Evolutionary conservation across 2,329 filamentous ascomycete species (phyloP), one percentile per base, ranked within the genome.

Genomic region (Curvularia sp.): DNA sequence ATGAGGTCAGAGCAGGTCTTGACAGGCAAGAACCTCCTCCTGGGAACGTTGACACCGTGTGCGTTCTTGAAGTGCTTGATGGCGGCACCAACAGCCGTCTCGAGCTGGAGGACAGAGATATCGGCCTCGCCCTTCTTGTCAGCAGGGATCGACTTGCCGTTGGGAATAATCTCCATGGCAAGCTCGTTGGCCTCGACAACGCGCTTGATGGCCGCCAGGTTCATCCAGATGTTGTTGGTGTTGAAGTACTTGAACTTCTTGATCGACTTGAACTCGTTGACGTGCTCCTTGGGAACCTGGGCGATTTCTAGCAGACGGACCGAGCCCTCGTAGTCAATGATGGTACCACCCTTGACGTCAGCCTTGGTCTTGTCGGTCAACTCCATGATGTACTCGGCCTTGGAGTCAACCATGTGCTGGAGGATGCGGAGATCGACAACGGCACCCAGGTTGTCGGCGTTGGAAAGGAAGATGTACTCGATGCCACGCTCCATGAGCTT

Each of bases 181-280:
- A 99, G 89, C 85, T 98, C 94, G 79, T 97, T 92, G 81, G 96
- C 93, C 87, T 98, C 95, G 7, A 99, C 95, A 54, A 99, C 93
- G 61, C 95, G 93, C 90, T 98, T 98, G 83, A 99, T 91, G 70
- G 95, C 95, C 78, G 92, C 89, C 73, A 97, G 86, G 84, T 97
- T 97, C 86, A 99, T 91, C 95, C 95, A 99, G 83, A 99, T 97
- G 88, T 99, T 99, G 91, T 99, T 99, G 82, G 95, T 99, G 88
- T 99, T 99, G 90, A 99, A 99, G 89, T 99, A 99, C 87, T 96
- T 97, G 90, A 99, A 99, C 87, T 99, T 99, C 90, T 99, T 99
- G 86, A 99, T 99, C 49, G 93, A 97, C 89, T 99, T 99, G 92
- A 99, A 99, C 84, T 99, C 95, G 83, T 99, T 98, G 79, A 95